Conservation (phyloP, 345 rosid genomes). For the Salix suchowensis region DNA sequence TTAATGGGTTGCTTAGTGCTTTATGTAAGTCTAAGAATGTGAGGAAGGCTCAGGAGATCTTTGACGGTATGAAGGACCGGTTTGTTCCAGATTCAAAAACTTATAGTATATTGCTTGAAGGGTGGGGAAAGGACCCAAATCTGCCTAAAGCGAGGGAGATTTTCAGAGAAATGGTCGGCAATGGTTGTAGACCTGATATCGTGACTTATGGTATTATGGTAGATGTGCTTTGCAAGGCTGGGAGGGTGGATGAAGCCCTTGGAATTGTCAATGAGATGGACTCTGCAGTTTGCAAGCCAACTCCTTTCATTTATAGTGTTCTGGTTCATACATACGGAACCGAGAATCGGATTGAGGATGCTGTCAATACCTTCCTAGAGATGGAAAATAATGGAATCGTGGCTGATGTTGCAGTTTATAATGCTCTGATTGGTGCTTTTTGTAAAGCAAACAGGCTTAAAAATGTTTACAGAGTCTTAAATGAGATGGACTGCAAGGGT, state of each 20-base stretch:
- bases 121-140: constrained; percentile 89
- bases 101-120: constrained; percentile 77
- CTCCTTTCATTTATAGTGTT: constrained; percentile 74
- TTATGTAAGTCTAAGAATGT: constrained; percentile 85
- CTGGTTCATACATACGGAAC: constrained; percentile 75
- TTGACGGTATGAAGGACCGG: constrained; percentile 51
- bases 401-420: constrained; percentile 70
- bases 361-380: constrained; percentile 67
- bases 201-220: constrained; percentile 89
- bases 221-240: constrained; percentile 78
- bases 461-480: constrained; percentile 65
- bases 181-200: constrained; percentile 72
- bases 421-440: constrained; percentile 74
- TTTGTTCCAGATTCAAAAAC: constrained; percentile 36
- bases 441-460: constrained; percentile 63
- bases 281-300: constrained; percentile 47
- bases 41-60: constrained; percentile 85
- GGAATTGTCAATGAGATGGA: constrained; percentile 63
- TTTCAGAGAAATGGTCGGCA: constrained; percentile 61
- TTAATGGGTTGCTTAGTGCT: constrained; percentile 77
- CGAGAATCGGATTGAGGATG: constrained; percentile 73
- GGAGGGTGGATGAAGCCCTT: constrained; percentile 86
- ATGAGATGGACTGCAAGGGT: constrained; percentile 59
- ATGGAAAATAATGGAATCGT: constrained; percentile 70
- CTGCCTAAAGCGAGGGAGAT: constrained; percentile 78